phyloP scores from a whole-genome alignment of 2,329 filamentous ascomycete genomes.

The Aureobasidium subglaciale region DNA sequence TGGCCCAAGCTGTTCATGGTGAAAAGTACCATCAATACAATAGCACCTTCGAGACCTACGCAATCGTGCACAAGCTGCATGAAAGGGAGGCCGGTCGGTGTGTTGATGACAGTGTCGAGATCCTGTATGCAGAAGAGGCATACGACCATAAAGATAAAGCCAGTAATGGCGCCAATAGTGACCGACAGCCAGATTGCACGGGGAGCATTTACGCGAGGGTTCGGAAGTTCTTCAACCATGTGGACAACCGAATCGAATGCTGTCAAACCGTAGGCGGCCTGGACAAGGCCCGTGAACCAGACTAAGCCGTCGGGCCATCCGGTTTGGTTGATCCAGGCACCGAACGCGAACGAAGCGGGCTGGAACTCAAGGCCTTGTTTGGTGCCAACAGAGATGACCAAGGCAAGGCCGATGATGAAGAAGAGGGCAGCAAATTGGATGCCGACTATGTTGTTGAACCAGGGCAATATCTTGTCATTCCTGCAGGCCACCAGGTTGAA shows the following conservation, averaged over 20 bases:
- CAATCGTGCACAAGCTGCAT: constrained; percentile 52
- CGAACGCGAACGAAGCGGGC: constrained; percentile 47
- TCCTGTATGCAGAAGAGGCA: constrained; percentile 50
- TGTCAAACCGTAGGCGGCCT: constrained; percentile 50
- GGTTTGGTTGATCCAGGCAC: constrained; percentile 43
- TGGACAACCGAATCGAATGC: constrained; percentile 54
- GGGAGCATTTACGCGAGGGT: constrained; percentile 45
- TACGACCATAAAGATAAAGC: constrained; percentile 51
- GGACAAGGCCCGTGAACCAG: constrained; percentile 53
- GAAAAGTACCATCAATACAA: constrained; percentile 45
- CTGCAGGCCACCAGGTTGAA: constrained; percentile 49
- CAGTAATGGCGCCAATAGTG: constrained; percentile 36
- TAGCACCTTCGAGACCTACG: constrained; percentile 40
- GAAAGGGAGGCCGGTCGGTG: constrained; percentile 49
- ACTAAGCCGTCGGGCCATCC: constrained; percentile 50
- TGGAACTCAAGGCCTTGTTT: constrained; percentile 41
- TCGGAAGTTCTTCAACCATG: constrained; percentile 51
- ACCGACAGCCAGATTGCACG: constrained; percentile 48
- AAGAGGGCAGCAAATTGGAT: constrained; percentile 48
- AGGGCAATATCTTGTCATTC: constrained; percentile 40
- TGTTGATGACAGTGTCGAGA: constrained; percentile 37
- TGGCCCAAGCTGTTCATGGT: constrained; percentile 51
- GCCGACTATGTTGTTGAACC: constrained; percentile 52
- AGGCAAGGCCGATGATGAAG: constrained; percentile 44
- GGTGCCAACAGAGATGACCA: constrained; percentile 47